A percentile compares a stretch with the other conserved stretches of the same genome.
phyloP scores from a whole-genome alignment of 1,139 yeast species.

The Entelexis sorbosivorans region DNA sequence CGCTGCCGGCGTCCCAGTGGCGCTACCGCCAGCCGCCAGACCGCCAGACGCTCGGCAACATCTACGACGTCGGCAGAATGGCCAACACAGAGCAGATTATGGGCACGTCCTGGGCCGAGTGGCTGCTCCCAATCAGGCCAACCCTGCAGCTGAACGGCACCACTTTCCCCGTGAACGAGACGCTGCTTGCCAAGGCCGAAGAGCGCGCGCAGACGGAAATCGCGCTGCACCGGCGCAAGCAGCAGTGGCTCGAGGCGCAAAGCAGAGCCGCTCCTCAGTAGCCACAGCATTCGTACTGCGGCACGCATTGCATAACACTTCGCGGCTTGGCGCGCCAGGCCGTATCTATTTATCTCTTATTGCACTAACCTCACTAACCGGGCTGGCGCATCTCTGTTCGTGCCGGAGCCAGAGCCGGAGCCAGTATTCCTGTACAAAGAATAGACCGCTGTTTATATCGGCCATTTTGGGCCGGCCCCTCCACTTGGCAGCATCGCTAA shows the following conservation, averaged over 20 bases:
- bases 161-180: constrained; percentile 28
- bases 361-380: too few relatives aligned
- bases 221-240: constrained; percentile 18
- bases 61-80: constrained; percentile 59
- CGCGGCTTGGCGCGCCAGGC: too few relatives aligned
- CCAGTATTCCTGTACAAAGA: too few relatives aligned
- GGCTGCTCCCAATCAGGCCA: constrained; percentile 56
- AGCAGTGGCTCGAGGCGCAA: constrained; percentile 10
- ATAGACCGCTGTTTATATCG: too few relatives aligned
- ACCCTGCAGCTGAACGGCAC: constrained; percentile 25
- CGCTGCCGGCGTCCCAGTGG: constrained; percentile 34
- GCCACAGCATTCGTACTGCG: too few relatives aligned
- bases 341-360: too few relatives aligned
- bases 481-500: too few relatives aligned
- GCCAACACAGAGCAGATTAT: constrained; percentile 58
- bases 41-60: constrained; percentile 43
- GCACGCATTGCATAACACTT: too few relatives aligned
- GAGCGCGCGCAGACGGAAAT: constrained; percentile 27
- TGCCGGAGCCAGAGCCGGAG: too few relatives aligned
- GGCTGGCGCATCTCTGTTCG: too few relatives aligned
- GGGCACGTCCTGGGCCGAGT: constrained; percentile 55
- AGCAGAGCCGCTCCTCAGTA: neutral
- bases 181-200: constrained; percentile 26
- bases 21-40: constrained; percentile 35
- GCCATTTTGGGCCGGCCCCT: too few relatives aligned